phyloP scores from a whole-genome alignment of 495 filamentous ascomycete genomes.

The Aspergillus egyptiacus region DNA sequence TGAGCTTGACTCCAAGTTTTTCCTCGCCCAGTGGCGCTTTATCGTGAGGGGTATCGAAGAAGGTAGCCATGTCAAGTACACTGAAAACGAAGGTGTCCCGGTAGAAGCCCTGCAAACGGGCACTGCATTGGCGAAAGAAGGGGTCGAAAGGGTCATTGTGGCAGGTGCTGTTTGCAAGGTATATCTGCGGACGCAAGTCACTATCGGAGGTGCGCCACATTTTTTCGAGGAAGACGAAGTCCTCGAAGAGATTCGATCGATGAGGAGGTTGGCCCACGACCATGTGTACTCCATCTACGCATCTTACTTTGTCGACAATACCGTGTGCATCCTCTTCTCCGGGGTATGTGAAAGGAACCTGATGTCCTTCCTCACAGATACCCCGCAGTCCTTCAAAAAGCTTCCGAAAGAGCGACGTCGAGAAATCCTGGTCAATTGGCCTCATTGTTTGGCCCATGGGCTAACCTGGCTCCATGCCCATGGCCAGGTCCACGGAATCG shows the following conservation, averaged over 20 bases:
- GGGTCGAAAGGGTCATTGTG: conserved; percentile 63
- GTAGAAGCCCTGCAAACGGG: conserved; percentile 61
- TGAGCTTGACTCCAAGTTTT: conserved; percentile 66
- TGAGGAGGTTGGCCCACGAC: conserved; percentile 62
- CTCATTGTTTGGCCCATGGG: conserved; percentile 77
- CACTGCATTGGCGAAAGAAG: conserved; percentile 38
- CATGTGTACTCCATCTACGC: conserved; percentile 78
- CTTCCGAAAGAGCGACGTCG: conserved; percentile 67
- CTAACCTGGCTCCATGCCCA: conserved; percentile 69
- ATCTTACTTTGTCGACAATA: conserved; percentile 69
- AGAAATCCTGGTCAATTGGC: conserved; percentile 70
- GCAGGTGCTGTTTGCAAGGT: conserved; percentile 38
- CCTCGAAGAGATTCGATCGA: conserved; percentile 56
- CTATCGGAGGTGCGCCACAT: conserved; percentile 52
- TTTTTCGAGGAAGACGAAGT: conserved; percentile 61
- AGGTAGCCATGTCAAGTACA: conserved; percentile 68
- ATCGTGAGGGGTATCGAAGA: conserved; percentile 64
- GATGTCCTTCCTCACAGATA: conserved; percentile 66
- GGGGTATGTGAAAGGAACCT: conserved; percentile 71
- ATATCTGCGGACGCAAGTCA: conserved; percentile 66
- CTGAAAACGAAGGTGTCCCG: conserved; percentile 72
- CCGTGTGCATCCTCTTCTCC: conserved; percentile 70
- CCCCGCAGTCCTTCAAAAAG: conserved; percentile 60
- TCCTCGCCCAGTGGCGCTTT: conserved; percentile 74
- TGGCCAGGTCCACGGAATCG: conserved; percentile 68